Evolutionary conservation across 352 stramenopile genomes (phyloP).

Genomic region (Pythium dissimile): DNA sequence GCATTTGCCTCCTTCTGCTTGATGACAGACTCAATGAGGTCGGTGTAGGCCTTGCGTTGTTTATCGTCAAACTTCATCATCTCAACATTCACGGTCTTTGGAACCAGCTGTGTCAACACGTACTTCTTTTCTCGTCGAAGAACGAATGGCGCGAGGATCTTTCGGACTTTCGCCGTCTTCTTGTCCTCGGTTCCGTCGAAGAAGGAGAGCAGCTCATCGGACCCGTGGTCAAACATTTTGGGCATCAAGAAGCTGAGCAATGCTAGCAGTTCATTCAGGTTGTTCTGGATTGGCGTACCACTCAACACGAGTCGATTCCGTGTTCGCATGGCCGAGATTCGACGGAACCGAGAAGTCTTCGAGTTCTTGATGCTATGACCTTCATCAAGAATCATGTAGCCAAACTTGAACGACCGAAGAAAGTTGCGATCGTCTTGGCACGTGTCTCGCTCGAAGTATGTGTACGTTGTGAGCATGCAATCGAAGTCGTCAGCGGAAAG

Average conservation of each 20-base stretch:
- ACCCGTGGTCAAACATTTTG: slow-evolving; percentile 85
- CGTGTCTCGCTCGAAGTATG: slow-evolving; percentile 89
- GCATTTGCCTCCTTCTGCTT: slow-evolving; percentile 51
- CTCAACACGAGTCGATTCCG: slow-evolving; percentile 77
- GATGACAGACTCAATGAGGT: slow-evolving; percentile 61
- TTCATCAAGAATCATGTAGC: slow-evolving; percentile 94
- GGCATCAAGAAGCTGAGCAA: slow-evolving; percentile 92
- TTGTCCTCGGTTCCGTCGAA: slow-evolving; percentile 79
- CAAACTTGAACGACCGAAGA: slow-evolving; percentile 71
- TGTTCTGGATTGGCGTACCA: slow-evolving; percentile 90
- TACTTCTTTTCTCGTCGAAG: slow-evolving; percentile 95
- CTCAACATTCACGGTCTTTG: slow-evolving; percentile 84
- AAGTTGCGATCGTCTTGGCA: slow-evolving; percentile 82
- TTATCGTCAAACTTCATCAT: slow-evolving; percentile 72
- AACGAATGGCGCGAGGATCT: slow-evolving; percentile 97
- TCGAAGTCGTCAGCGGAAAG: slow-evolving; percentile 61
- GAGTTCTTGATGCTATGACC: slow-evolving; percentile 93
- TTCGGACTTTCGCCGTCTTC: slow-evolving; percentile 83
- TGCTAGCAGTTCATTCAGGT: slow-evolving; percentile 83
- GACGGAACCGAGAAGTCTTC: slow-evolving; percentile 85
- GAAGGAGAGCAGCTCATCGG: slow-evolving; percentile 74
- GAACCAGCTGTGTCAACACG: slow-evolving; percentile 90
- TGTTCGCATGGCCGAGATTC: slow-evolving; percentile 75
- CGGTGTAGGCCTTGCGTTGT: slow-evolving; percentile 88
- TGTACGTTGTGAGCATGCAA: slow-evolving; percentile 89